Evolutionary conservation across 768 basidiomycete genomes (phyloP).

Genomic region (Mycena vulgaris): DNA sequence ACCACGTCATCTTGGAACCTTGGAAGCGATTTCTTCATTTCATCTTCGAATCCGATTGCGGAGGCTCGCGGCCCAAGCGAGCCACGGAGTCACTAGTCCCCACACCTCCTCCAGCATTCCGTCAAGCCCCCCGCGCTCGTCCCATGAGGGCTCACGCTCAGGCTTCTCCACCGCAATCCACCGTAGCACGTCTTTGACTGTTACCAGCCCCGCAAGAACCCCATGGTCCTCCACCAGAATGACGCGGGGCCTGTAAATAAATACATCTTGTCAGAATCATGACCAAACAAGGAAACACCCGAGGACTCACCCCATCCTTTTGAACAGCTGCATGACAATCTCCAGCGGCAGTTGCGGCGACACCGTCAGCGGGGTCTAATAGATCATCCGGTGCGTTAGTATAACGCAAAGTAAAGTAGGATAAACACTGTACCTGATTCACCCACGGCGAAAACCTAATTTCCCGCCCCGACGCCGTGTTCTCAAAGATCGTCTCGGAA

Average conservation of each 20-base stretch:
- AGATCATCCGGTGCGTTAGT: slow-evolving; percentile 14
- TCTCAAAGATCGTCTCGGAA: slow-evolving; percentile 74
- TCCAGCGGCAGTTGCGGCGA: slow-evolving; percentile 94
- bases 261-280: not conserved
- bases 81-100: slow-evolving; percentile 63
- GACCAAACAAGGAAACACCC: slow-evolving; percentile 8
- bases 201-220: slow-evolving; percentile 86
- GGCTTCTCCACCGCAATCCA: slow-evolving; percentile 80
- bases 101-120: slow-evolving; percentile 74
- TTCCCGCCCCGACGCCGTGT: slow-evolving; percentile 68
- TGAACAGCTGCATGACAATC: slow-evolving; percentile 98
- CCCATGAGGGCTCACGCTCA: slow-evolving; percentile 69
- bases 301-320: slow-evolving; percentile 91
- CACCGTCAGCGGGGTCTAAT: slow-evolving; percentile 93
- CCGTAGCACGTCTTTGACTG: slow-evolving; percentile 95
- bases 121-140: slow-evolving; percentile 76
- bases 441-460: slow-evolving; percentile 90
- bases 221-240: slow-evolving; percentile 95
- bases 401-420: slow-evolving; percentile 5
- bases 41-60: too few species aligned
- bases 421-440: slow-evolving; percentile 78
- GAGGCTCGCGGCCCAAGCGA: slow-evolving; percentile 56
- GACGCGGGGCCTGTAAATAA: slow-evolving; percentile 85
- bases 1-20: slow-evolving; percentile 12
- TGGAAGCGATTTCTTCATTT: too few species aligned